A percentile compares a stretch with the other conserved stretches of the same genome.
phyloP scores from a whole-genome alignment of 2,329 filamentous ascomycete species.

The Plenodomus lindquistii region DNA sequence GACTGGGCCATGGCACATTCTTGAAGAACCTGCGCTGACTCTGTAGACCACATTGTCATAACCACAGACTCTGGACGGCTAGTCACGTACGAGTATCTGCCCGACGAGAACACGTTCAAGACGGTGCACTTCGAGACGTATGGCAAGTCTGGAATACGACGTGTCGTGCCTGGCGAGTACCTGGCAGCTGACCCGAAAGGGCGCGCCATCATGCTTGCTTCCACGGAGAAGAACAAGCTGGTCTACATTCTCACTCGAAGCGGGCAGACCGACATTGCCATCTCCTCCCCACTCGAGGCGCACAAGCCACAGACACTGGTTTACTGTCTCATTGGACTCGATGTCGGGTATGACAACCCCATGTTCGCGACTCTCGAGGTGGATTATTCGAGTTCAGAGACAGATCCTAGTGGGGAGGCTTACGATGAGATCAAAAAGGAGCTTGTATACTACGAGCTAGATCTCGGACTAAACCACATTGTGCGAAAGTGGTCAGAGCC shows the following conservation, averaged over 20 bases:
- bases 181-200: constrained; percentile 95
- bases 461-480: constrained; percentile 95
- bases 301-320: constrained; percentile 92
- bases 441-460: constrained; percentile 95
- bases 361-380: constrained; percentile 94
- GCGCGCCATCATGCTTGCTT: constrained; percentile 90
- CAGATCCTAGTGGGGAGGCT: constrained; percentile 84
- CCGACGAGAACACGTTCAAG: constrained; percentile 82
- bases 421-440: constrained; percentile 83
- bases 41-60: constrained; percentile 89
- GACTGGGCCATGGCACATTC: constrained; percentile 36
- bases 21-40: constrained; percentile 37
- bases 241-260: constrained; percentile 98
- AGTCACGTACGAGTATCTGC: constrained; percentile 88
- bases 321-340: constrained; percentile 82
- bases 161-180: constrained; percentile 94
- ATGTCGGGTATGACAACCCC: constrained; percentile 96
- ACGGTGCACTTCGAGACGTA: constrained; percentile 95
- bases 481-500: constrained; percentile 95
- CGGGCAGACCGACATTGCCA: constrained; percentile 90
- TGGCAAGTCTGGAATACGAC: constrained; percentile 91
- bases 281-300: constrained; percentile 94
- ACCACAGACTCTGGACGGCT: constrained; percentile 95
- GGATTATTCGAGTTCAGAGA: constrained; percentile 88
- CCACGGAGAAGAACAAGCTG: constrained; percentile 98